These are phyloP conservation scores for Kluyveromyces sp. DNA, from an alignment of 1,139 yeast genomes.

Conservation along the genomic window DNA sequence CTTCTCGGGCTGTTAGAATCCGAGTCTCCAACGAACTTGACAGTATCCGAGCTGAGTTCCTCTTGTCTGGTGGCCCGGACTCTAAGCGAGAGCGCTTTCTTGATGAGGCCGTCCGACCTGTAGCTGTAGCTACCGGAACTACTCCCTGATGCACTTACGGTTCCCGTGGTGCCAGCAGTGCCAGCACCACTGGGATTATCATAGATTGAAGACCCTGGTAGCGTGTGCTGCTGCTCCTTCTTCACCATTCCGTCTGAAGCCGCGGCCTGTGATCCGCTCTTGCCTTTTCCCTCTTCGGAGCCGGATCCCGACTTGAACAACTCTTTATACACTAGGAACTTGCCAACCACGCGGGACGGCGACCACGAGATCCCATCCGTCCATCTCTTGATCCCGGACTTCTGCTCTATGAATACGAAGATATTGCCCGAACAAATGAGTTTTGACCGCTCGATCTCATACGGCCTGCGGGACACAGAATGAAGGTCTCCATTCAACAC, in stretches of 20 bases:
- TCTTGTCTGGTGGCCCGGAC: conserved; percentile 26
- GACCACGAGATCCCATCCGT: conserved; percentile 93
- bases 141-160: no score
- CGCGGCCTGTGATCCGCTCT: no score
- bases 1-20: no score
- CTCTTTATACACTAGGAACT: conserved; percentile 77
- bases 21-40: no score
- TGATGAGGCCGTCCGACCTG: conserved; percentile 70
- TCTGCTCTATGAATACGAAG: conserved; percentile 77
- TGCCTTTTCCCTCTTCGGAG: not conserved
- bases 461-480: conserved; percentile 74
- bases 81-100: conserved; percentile 65
- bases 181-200: conserved; percentile 16
- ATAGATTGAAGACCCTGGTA: no score
- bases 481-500: conserved; percentile 55
- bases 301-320: conserved; percentile 25
- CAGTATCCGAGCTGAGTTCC: no score
- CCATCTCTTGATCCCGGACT: conserved; percentile 84
- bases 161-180: no score
- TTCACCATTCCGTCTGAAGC: no score
- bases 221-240: no score
- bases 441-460: conserved; percentile 62
- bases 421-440: conserved; percentile 73
- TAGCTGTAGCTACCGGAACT: no score
- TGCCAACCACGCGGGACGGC: conserved; percentile 78